Conservation (phyloP, 371 early-diverging fungal species). For the Haplosporangium sp. region DNA sequence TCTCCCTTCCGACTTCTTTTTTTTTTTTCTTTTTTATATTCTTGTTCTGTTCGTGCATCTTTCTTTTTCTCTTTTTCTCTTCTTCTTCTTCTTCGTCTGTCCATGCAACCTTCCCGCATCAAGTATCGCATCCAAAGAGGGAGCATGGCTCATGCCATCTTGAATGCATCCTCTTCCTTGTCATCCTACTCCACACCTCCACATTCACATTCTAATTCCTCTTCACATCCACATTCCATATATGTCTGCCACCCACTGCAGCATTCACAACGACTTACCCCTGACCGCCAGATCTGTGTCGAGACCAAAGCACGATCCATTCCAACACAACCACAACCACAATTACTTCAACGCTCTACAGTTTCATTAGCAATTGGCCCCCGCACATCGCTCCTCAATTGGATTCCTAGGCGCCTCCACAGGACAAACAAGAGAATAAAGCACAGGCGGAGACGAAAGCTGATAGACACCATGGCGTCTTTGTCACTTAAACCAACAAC, state of each 20-base stretch:
- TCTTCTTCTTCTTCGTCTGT: not conserved
- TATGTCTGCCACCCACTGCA: too few relatives aligned
- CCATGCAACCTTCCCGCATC: not conserved
- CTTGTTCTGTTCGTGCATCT: not conserved
- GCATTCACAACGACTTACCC: too few relatives aligned
- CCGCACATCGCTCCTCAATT: too few relatives aligned
- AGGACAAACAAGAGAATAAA: slow-evolving; percentile 1
- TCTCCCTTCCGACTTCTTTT: not conserved
- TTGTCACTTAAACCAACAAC: too few relatives aligned
- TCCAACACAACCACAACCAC: not conserved
- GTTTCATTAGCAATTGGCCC: not conserved
- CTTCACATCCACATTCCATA: too few relatives aligned
- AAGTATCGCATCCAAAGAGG: not conserved
- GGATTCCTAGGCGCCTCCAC: not conserved
- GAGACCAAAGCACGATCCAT: too few relatives aligned
- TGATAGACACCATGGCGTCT: too few relatives aligned
- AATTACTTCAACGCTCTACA: too few relatives aligned
- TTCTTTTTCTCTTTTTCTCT: not conserved
- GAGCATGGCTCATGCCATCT: slow-evolving; percentile 14
- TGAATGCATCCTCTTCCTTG: not conserved
- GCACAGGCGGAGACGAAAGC: slow-evolving; percentile 11
- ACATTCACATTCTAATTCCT: not conserved
- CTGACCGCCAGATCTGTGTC: too few relatives aligned
- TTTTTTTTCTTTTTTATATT: not conserved
- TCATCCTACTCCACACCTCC: not conserved